phyloP scores from a whole-genome alignment of 2,329 filamentous ascomycete species.

The Penicillium hesseltinei region DNA sequence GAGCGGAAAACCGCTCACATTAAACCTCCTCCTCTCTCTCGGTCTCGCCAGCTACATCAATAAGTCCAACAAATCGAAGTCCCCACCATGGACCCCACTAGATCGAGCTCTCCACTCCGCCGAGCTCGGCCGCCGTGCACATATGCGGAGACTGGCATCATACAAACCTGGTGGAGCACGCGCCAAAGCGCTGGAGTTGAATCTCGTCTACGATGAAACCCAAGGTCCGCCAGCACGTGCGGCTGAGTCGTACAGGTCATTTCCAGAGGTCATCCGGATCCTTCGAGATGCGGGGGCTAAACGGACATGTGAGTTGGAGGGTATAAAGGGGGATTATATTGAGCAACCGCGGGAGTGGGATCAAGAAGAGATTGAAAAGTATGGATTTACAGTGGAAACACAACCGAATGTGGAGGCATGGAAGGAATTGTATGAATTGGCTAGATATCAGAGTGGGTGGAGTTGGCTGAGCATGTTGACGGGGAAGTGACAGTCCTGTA shows the following conservation, averaged over 20 bases:
- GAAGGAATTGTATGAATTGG: slow-evolving; percentile 21
- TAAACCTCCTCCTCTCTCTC: slow-evolving; percentile 20
- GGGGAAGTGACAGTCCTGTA: too few relatives aligned
- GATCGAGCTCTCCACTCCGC: slow-evolving; percentile 22
- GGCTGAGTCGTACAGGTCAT: slow-evolving; percentile 17
- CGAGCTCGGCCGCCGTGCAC: slow-evolving; percentile 18
- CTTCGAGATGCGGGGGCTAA: slow-evolving; percentile 21
- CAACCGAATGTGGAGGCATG: slow-evolving; percentile 18
- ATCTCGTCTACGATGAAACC: slow-evolving; percentile 16
- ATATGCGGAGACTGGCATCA: slow-evolving; percentile 19
- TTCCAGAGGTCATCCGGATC: slow-evolving; percentile 18
- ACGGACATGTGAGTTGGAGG: slow-evolving; percentile 18
- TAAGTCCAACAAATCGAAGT: slow-evolving; percentile 6
- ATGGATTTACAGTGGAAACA: slow-evolving; percentile 18
- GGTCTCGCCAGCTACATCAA: slow-evolving; percentile 20
- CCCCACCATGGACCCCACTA: slow-evolving; percentile 15
- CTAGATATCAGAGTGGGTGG: slow-evolving; percentile 4
- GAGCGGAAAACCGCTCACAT: slow-evolving; percentile 17
- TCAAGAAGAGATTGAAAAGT: slow-evolving; percentile 13
- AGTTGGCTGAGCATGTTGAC: not conserved
- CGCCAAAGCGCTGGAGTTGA: slow-evolving; percentile 14
- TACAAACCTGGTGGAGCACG: slow-evolving; percentile 17
- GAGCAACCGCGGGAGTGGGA: slow-evolving; percentile 20
- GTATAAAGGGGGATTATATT: slow-evolving; percentile 2
- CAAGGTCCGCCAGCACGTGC: slow-evolving; percentile 20